Base-by-base conservation (phyloP, 345 rosid species). In the Brassica juncea region DNA sequence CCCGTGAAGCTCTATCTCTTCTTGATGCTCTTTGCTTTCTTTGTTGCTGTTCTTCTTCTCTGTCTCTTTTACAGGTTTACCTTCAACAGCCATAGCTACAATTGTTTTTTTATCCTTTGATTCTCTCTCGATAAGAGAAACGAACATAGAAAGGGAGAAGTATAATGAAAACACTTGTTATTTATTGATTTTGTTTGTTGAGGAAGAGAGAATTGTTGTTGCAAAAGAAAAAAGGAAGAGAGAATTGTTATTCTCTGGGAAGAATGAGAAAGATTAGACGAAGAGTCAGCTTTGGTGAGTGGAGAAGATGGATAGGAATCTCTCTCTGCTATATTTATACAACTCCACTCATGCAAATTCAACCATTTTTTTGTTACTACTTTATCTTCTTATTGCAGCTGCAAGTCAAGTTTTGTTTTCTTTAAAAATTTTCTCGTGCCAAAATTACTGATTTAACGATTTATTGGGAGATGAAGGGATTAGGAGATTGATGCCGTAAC, bases 261-360 rank as follows among this genome's bases (percentile, higher is more conserved):
- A 74, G 79, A 68, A 59, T 1, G 4, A 74, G 54, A 62, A 64
- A 70, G 80, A 27, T 59, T 59, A 10, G 79, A 72, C 54, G 70
- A 42, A 55, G 76, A 70, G 66, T 75, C 59, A 67, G 77, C 60
- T 79, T 68, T 79, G 21, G 2, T 68, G 78, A 78, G 67, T 67
- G 74, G 61, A 12, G 66, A n/a, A 12, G 6, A 58, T 75, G 75
- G 66, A 60, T 80, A 72, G 77, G 82, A 77, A 75, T 70, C 27
- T 71, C 27, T 71, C 19, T 49, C 8, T 71, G 69, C 85, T 84
- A 84, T 84, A 84, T 89, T 86, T 89, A 83, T 89, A 84, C 83
- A 70, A 58, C 37, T 71, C 72, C 74, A 71, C 61, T 67, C 32
- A 49, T 60, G 73, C 77, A 66, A 66, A 19, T n/a, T 63, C 70